Evolutionary conservation across 306 rosid genomes (phyloP), one percentile per base, ranked within the genome.

Genomic region (Citrullus amarus): DNA sequence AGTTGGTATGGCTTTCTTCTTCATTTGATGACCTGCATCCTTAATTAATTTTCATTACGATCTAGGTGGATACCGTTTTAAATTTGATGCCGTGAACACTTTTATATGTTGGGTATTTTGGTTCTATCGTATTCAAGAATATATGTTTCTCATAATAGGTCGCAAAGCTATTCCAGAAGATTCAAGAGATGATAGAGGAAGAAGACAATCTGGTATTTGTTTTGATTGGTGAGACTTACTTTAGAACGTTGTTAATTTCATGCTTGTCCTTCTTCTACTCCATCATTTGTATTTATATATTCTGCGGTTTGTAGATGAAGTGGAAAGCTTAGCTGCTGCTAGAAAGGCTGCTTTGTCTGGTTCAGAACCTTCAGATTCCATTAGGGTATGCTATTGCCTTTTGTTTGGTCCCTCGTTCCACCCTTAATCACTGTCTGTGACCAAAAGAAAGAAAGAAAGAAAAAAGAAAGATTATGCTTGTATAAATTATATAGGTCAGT

Each of bases 291-390:
- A 78, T 84, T 25, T 78, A 32, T 56, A 56, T 83, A 25, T 76
- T 61, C 57, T 87, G 72, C 82, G 54, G 86, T 78, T 69, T 83
- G 83, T 88, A 96, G 98, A 96, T 85, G 99, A 96, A 91, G 99
- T 96, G 8, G 99, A 92, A 86, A 92, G 98, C 82, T 96, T 91
- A 39, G 99, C 98, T 78, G 96, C 99, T 78, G 99, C 98, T 67
- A 85, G 98, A 85, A 96, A 96, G 87, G 93, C 99, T 53, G 97
- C 99, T 81, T 79, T 96, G 81, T 96, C 98, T 69, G 99, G 97
- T 81, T 92, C 99, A 75, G 98, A 96, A 88, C 99, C 98, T 80
- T 96, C 99, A n/a, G 99, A 96, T 82, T 96, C 99, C 82, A 96
- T 96, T 79, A 81, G 98, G 91, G 98, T 96, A 92, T 69, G 82